Conservation (phyloP, 2,329 filamentous ascomycete genomes). For the Calonectria fujianensis region DNA sequence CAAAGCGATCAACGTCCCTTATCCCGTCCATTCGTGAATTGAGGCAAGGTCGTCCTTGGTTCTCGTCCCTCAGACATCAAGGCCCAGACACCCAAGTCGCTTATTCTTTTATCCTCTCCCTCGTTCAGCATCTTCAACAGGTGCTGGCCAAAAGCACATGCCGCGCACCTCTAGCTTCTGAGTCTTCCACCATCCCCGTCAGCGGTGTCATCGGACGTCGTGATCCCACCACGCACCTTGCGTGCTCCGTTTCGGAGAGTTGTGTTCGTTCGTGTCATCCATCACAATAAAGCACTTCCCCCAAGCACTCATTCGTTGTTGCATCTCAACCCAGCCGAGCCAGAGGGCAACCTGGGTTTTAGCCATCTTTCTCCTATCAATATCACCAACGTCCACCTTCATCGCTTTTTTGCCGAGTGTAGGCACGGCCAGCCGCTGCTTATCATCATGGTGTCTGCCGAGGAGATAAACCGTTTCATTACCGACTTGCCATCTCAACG, state of each 20-base stretch:
- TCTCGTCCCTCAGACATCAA: neutral
- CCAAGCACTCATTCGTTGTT: neutral
- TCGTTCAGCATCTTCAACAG: neutral
- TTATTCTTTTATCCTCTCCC: neutral
- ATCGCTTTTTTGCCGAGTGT: neutral
- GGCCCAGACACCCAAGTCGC: neutral
- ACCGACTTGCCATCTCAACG: neutral
- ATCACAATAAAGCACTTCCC: neutral
- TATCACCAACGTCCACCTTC: neutral
- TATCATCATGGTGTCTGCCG: conserved; percentile 13
- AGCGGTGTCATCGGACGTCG: conserved; percentile 15
- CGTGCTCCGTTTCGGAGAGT: neutral
- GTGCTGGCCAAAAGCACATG: conserved; percentile 2
- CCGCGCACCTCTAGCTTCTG: conserved; percentile 18
- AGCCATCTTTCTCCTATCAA: neutral
- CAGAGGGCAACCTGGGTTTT: neutral
- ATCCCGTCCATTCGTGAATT: conserved; percentile 10
- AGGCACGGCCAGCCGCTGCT: neutral
- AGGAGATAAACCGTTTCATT: conserved; percentile 10
- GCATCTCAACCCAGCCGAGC: neutral
- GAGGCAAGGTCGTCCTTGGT: neutral
- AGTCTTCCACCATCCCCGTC: conserved; percentile 9
- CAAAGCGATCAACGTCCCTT: neutral
- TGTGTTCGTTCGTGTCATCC: neutral
- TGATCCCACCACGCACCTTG: conserved; percentile 15